Conservation (phyloP, 2,329 filamentous ascomycete species). For the Cordyceps sp. region DNA sequence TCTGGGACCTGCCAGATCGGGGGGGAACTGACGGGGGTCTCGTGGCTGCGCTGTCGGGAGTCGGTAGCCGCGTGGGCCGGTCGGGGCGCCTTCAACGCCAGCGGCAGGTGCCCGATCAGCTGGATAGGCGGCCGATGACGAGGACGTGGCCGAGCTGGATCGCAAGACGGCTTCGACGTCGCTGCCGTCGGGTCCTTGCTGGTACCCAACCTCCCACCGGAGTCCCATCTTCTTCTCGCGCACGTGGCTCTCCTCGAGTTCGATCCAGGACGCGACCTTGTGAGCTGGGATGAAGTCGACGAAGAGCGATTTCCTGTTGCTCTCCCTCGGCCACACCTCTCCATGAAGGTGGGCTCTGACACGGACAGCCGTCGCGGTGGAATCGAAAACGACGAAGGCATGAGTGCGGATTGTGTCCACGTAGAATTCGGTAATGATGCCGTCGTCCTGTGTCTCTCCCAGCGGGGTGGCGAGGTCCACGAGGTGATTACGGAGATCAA, state of each 20-base stretch:
- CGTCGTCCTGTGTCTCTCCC: constrained; percentile 29
- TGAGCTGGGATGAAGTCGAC: constrained; percentile 79
- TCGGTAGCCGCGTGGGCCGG: constrained; percentile 17
- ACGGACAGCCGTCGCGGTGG: constrained; percentile 52
- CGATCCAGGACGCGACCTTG: constrained; percentile 57
- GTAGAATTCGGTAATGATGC: constrained; percentile 49
- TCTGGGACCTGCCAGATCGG: not conserved
- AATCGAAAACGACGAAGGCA: constrained; percentile 61
- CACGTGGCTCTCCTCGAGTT: constrained; percentile 39
- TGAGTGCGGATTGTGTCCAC: constrained; percentile 79
- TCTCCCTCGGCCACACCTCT: constrained; percentile 73
- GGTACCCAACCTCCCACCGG: constrained; percentile 62
- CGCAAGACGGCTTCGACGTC: constrained; percentile 25
- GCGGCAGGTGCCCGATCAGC: not conserved
- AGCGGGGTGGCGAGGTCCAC: constrained; percentile 48
- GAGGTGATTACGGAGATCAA: constrained; percentile 52
- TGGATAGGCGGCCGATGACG: constrained; percentile 3
- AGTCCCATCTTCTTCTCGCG: constrained; percentile 22
- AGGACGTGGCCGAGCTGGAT: constrained; percentile 2
- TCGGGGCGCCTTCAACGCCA: constrained; percentile 17
- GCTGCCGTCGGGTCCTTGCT: constrained; percentile 33
- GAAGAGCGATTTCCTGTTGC: constrained; percentile 67
- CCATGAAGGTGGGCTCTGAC: constrained; percentile 64
- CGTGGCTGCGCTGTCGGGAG: constrained; percentile 17
- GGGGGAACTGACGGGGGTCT: not conserved